Percentiles rank a stretch among this genome's conserved stretches.
Conservation (phyloP, 495 filamentous ascomycete species). For the Penicillium subrubescens region DNA sequence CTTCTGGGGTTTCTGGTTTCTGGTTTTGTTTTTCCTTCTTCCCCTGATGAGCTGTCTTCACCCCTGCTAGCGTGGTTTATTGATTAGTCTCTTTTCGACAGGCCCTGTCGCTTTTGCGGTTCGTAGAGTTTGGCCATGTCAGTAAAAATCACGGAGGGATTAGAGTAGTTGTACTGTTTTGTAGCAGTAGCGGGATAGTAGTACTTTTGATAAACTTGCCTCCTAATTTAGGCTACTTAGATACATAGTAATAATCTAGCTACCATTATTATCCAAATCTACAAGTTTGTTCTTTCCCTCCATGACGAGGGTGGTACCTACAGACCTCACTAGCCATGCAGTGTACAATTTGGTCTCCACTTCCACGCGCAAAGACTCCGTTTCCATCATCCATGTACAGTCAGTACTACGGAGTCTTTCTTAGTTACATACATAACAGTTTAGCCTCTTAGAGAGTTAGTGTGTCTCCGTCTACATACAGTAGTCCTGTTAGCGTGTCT, state of each 20-base stretch:
- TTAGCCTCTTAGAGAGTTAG: not conserved
- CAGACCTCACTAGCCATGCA: conserved; percentile 4
- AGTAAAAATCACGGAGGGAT: not conserved
- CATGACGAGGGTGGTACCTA: not conserved
- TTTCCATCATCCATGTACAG: not conserved
- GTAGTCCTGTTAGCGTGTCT: not conserved
- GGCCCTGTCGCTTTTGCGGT: not conserved
- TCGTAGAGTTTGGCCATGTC: not conserved
- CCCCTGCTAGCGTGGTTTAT: not conserved
- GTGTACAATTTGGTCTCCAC: not conserved
- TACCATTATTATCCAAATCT: too few relatives aligned
- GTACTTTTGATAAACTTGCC: too few relatives aligned
- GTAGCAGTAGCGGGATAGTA: too few relatives aligned
- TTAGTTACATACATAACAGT: not conserved
- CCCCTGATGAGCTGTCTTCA: conserved; percentile 1
- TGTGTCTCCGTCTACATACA: not conserved
- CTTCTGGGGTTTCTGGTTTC: not conserved
- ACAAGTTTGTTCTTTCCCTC: not conserved
- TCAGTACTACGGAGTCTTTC: not conserved
- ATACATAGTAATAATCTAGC: too few relatives aligned
- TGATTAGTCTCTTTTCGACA: not conserved
- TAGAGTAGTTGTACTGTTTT: not conserved
- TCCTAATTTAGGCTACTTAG: too few relatives aligned
- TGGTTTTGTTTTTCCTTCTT: not conserved
- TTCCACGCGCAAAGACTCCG: not conserved